Base-by-base conservation (phyloP, 1,284 basidiomycete species). In the Boletus austroedulis region DNA sequence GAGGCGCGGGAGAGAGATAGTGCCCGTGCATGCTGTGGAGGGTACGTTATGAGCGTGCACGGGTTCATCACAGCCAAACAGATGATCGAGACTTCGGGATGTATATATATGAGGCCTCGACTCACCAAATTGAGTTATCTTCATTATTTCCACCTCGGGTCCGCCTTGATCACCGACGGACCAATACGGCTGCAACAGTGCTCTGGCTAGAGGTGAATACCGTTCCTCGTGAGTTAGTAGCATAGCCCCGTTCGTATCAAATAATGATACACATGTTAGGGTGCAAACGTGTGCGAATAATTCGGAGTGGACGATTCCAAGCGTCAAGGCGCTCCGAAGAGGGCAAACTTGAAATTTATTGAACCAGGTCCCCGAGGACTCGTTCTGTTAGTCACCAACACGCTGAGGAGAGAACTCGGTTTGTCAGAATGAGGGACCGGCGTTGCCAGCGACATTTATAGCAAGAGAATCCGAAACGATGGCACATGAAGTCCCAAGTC, bases 161-260 rank as follows among this genome's bases (percentile, higher is more conserved):
- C 49, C 45, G 55, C 29, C 45, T 48, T 59, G 63, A 57, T 57
- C 45, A 10, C 67, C 58, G 56, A 53, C 31, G 15, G n/a, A 34
- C 43, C 15, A 43, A 58, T 58, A 41, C 24, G 17, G 50, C 28
- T 24, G 24, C 38, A 43, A 28, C 38, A 26, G 40, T 51, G 26
- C 28, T 21, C 26, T 28, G 53, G 31, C 48, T 49, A 21, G 47
- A 47, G 23, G 26, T 49, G 31, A 38, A 45, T 31, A 31, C 26
- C 11, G 28, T 31, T 12, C n/a, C 28, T 26, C 49, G 23, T 38
- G 26, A 28, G n/a, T 17, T 23, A 50, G 26, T 3, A 48, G 34
- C 43, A 53, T 52, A 41, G 38, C 34, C 50, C 19, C 21, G 52
- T 26, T 46, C 44, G 9, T 53, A 68, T 40, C 62, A 32, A n/a